Evolutionary conservation across 2,329 filamentous ascomycete species (phyloP).

Genomic region (Didymella segeticola): DNA sequence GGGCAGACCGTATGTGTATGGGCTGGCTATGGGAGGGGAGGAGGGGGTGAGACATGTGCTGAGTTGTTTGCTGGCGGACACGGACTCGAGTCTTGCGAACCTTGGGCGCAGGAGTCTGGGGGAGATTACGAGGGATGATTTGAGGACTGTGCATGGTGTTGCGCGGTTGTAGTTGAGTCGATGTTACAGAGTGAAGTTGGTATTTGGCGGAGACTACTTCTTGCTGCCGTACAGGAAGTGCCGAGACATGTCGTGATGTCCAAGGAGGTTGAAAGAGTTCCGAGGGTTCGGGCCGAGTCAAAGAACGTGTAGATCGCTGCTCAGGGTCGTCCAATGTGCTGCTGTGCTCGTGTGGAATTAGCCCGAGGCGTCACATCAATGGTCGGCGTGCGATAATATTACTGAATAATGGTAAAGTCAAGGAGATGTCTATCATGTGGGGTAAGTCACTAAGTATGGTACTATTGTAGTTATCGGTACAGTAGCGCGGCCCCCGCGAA

Average conservation of each 20-base stretch:
- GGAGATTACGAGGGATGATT: conserved; percentile 38
- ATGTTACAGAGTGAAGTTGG: too few relatives aligned
- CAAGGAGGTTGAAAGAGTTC: background rate
- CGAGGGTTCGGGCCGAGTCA: background rate
- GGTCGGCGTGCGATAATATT: background rate
- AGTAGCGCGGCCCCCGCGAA: too few relatives aligned
- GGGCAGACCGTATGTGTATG: conserved; percentile 47
- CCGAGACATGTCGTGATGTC: background rate
- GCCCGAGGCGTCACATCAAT: background rate
- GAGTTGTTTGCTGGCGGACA: conserved; percentile 39
- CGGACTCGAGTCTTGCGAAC: conserved; percentile 44
- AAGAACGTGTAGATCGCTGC: background rate
- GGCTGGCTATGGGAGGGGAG: conserved; percentile 48
- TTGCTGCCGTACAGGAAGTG: too few relatives aligned
- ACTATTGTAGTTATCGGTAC: too few relatives aligned
- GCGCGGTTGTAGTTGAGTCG: conserved; percentile 43
- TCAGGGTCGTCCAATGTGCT: background rate
- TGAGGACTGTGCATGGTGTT: conserved; percentile 34
- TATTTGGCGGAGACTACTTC: too few relatives aligned
- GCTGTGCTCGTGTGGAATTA: background rate
- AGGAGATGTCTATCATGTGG: too few relatives aligned
- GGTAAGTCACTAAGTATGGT: too few relatives aligned
- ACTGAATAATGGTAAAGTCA: too few relatives aligned
- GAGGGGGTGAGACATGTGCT: conserved; percentile 49
- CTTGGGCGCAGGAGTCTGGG: conserved; percentile 39